These are phyloP conservation scores for Leptomonas seymouri DNA, from an alignment of 208 protist species.

Conservation along the genomic window DNA sequence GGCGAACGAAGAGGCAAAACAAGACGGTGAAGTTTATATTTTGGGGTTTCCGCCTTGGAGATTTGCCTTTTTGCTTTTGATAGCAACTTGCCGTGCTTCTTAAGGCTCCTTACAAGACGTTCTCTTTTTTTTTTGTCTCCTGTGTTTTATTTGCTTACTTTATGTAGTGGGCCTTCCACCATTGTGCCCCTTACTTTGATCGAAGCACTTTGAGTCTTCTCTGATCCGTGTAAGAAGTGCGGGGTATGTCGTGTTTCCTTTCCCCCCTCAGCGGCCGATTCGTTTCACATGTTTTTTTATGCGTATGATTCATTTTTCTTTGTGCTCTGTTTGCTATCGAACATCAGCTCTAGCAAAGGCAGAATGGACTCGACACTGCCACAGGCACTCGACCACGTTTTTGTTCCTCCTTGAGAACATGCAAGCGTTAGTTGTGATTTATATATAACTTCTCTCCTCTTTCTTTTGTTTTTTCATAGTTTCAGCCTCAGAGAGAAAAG, in stretches of 20 bases:
- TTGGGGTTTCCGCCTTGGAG: too few relatives aligned
- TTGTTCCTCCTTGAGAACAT: background rate
- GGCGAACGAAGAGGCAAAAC: too few relatives aligned
- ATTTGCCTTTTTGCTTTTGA: background rate
- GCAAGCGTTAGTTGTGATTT: background rate
- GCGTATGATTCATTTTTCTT: background rate
- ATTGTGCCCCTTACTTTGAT: too few relatives aligned
- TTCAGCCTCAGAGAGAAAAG: too few relatives aligned
- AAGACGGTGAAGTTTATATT: too few relatives aligned
- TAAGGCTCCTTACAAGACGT: background rate
- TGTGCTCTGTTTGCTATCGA: background rate
- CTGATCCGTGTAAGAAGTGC: too few relatives aligned
- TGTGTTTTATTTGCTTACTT: background rate
- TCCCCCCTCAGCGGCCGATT: too few relatives aligned
- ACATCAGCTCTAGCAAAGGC: background rate
- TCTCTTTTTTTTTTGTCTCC: background rate
- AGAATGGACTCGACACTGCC: background rate
- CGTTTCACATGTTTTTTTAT: background rate
- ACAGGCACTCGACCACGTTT: background rate
- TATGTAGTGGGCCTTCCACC: too few relatives aligned
- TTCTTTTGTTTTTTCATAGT: background rate
- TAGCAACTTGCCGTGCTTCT: background rate
- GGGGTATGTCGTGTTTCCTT: too few relatives aligned
- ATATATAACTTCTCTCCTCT: background rate
- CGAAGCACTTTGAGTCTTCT: too few relatives aligned